Evolutionary conservation across 345 rosid species (phyloP).

Genomic region (Hibiscus trionum): DNA sequence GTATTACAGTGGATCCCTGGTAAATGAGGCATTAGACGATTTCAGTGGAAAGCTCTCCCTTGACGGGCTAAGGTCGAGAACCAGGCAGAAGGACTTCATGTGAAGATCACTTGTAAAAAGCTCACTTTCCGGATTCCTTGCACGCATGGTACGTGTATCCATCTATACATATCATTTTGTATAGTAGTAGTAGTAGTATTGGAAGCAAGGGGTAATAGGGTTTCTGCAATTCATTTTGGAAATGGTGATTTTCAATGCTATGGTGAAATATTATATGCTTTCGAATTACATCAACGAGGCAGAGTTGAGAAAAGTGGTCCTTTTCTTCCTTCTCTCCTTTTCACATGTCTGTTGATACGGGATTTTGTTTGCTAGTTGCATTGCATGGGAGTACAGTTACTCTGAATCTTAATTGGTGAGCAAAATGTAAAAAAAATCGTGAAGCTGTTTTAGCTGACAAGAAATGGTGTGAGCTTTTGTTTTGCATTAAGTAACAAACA

Average conservation of each 20-base stretch:
- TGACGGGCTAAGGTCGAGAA: conserved; percentile 34
- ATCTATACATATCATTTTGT: neutral
- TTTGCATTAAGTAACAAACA: neutral
- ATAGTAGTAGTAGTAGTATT: conserved; percentile 7
- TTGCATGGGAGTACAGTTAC: neutral
- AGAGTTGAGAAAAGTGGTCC: neutral
- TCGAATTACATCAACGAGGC: conserved; percentile 14
- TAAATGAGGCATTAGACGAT: conserved; percentile 47
- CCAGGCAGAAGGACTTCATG: conserved; percentile 24
- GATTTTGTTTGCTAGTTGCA: conserved; percentile 3
- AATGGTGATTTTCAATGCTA: too few relatives aligned
- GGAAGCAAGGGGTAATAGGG: conserved; percentile 11
- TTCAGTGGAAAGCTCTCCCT: conserved; percentile 52
- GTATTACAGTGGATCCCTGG: conserved; percentile 41
- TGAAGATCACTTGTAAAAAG: conserved; percentile 19
- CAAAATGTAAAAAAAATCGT: neutral
- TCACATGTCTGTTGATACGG: neutral
- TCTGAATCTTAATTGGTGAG: neutral
- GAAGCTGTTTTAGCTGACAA: neutral
- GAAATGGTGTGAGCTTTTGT: conserved; percentile 5
- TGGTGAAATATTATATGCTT: too few relatives aligned
- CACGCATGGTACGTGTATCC: neutral
- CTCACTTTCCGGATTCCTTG: neutral
- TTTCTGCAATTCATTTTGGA: neutral
- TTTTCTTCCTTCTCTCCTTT: neutral